Conservation (phyloP, 176 grass and related monocot genomes). For the Chrysopogon serrulatus region DNA sequence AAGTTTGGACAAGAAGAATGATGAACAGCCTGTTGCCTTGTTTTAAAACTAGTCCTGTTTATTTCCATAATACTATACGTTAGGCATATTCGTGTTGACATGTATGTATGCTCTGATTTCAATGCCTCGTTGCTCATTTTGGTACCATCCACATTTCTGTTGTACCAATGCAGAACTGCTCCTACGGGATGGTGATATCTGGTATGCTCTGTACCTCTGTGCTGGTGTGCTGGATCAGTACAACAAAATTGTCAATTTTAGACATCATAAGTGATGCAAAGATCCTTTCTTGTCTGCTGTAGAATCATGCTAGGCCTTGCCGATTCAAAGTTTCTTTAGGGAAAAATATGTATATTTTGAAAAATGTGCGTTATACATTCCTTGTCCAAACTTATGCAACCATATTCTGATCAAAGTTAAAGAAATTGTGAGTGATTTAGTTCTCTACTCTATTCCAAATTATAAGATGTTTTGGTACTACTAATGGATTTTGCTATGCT, state of each 20-base stretch:
- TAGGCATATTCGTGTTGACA: constrained; percentile 15
- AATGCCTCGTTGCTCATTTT: constrained; percentile 41
- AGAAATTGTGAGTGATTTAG: background rate
- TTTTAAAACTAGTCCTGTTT: constrained; percentile 30
- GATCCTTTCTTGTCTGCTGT: background rate
- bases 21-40: constrained; percentile 17
- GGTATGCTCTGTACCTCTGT: background rate
- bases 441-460: background rate
- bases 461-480: background rate
- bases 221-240: background rate
- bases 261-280: background rate
- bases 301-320: background rate
- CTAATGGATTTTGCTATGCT: background rate
- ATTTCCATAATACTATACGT: constrained; percentile 19
- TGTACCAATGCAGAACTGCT: constrained; percentile 7
- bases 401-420: background rate
- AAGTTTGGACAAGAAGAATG: constrained; percentile 76
- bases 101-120: constrained; percentile 40
- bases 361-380: background rate
- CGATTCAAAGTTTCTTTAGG: background rate
- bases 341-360: background rate
- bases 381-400: background rate
- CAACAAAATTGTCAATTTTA: background rate
- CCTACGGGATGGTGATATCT: background rate
- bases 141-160: background rate